A percentile compares a stretch with the other conserved stretches of the same genome.
These are phyloP conservation scores for Sporobolomyces phaffii DNA, from an alignment of 768 basidiomycete species.

Conservation along the genomic window DNA sequence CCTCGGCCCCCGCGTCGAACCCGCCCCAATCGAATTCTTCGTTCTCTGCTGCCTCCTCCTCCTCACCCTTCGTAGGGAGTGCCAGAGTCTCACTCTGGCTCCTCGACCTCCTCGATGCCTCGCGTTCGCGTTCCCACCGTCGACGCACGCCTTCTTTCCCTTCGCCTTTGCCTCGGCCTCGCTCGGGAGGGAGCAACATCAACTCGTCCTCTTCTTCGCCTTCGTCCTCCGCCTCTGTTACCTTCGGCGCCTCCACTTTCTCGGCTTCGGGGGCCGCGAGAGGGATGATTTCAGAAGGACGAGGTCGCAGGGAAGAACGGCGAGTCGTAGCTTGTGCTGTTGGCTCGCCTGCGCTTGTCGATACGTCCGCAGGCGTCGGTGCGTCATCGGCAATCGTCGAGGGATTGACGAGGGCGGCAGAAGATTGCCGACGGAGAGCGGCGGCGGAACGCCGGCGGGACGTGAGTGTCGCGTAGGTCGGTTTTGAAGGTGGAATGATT, in stretches of 20 bases:
- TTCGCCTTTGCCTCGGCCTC: not conserved
- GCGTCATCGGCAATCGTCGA: not conserved
- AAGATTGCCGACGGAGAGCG: not conserved
- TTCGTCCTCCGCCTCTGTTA: not conserved
- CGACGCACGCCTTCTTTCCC: not conserved
- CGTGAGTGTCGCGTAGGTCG: constrained; percentile 7
- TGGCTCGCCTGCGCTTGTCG: not conserved
- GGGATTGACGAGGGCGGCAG: not conserved
- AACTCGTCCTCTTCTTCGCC: not conserved
- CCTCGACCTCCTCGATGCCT: not conserved
- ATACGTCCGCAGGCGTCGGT: not conserved
- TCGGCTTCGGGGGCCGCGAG: not conserved
- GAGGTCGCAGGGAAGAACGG: not conserved
- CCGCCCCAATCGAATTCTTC: constrained; percentile 1
- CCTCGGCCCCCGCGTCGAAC: not conserved
- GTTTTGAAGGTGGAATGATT: constrained; percentile 3
- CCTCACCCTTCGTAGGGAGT: not conserved
- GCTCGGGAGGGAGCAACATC: not conserved
- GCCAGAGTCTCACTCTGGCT: not conserved
- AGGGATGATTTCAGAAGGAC: not conserved
- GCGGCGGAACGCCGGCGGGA: not conserved
- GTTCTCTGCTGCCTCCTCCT: not conserved
- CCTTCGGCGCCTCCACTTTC: not conserved
- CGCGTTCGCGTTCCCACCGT: not conserved
- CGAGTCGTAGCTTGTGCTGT: not conserved